Conservation (phyloP, 2,329 filamentous ascomycete genomes). For the Epichloe elymi region DNA sequence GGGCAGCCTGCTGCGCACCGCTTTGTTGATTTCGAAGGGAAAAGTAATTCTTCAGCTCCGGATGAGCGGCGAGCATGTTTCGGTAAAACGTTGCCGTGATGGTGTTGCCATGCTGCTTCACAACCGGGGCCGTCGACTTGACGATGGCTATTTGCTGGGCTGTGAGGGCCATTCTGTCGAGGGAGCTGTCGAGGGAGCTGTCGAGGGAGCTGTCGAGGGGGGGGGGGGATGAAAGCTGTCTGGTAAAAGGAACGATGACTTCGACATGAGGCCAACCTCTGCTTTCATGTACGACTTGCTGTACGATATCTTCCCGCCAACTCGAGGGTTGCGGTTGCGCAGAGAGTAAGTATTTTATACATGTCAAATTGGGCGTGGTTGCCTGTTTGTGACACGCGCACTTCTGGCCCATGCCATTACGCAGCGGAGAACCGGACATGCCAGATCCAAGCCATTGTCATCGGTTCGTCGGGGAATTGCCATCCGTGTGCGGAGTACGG, state of each 20-base stretch:
- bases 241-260: not conserved
- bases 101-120: slow-evolving; percentile 51
- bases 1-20: slow-evolving; percentile 54
- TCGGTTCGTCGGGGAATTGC: not conserved
- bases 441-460: not conserved
- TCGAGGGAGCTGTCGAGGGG: not conserved
- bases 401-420: not conserved
- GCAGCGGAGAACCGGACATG: slow-evolving; percentile 4
- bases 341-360: not conserved
- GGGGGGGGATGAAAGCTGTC: not conserved
- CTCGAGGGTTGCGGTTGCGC: not conserved
- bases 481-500: not conserved
- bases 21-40: slow-evolving; percentile 56
- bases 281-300: not conserved
- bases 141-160: slow-evolving; percentile 54
- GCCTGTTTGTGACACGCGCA: too few species aligned
- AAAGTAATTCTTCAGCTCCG: slow-evolving; percentile 56
- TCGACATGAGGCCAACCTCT: not conserved
- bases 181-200: not conserved
- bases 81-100: slow-evolving; percentile 65
- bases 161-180: slow-evolving; percentile 36
- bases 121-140: slow-evolving; percentile 63
- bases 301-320: too few species aligned
- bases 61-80: slow-evolving; percentile 51
- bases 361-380: too few species aligned